Conservation (phyloP, 148 eudicot genomes). For the Tetragonia tetragonoides region DNA sequence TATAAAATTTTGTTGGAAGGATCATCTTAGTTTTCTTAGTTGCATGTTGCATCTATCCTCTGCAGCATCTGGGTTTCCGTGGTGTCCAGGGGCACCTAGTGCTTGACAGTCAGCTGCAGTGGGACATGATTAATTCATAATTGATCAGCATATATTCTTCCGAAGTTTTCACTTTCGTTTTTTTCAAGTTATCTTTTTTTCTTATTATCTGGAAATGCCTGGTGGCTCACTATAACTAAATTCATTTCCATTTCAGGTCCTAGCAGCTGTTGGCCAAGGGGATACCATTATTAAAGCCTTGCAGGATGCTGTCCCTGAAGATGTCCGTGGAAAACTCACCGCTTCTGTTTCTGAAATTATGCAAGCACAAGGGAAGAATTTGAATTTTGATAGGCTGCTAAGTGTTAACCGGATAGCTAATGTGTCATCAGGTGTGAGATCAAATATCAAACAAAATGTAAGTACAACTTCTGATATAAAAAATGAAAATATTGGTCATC, state of each 20-base stretch:
- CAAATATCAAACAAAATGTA: constrained; percentile 41
- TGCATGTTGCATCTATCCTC: not conserved
- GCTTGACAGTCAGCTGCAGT: not conserved
- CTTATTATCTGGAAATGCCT: not conserved
- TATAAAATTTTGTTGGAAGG: no score
- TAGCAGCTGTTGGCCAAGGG: constrained; percentile 75
- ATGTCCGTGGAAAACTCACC: constrained; percentile 87
- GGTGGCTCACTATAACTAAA: not conserved
- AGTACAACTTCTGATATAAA: constrained; percentile 25
- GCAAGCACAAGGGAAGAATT: constrained; percentile 46
- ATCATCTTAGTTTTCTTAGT: not conserved
- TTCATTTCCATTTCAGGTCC: constrained; percentile 49
- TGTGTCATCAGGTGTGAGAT: constrained; percentile 42
- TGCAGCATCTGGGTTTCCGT: not conserved
- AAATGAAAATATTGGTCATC: constrained; percentile 28
- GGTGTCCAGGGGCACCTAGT: not conserved
- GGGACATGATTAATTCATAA: not conserved
- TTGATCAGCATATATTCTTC: not conserved
- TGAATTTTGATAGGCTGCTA: constrained; percentile 50
- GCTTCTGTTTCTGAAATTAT: constrained; percentile 71
- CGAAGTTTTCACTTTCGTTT: not conserved
- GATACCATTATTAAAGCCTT: constrained; percentile 80
- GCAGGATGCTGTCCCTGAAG: constrained; percentile 95
- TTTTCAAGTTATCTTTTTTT: not conserved
- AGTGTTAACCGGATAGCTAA: constrained; percentile 39